These are phyloP conservation scores for Mycena crocata DNA, from an alignment of 768 basidiomycete genomes.

Conservation along the genomic window DNA sequence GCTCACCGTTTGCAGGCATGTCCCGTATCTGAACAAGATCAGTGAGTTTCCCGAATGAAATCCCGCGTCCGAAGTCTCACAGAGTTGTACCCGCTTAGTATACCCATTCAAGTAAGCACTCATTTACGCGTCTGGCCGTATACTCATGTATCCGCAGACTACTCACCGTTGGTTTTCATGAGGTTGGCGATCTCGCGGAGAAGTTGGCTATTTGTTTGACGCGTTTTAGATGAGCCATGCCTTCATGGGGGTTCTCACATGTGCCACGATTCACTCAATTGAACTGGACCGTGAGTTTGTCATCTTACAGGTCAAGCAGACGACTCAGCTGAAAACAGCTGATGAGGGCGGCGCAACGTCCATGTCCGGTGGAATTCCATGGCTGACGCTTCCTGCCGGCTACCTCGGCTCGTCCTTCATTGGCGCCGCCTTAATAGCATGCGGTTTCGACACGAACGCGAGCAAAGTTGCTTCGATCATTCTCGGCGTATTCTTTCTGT, in stretches of 20 bases:
- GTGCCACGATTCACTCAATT: conserved; percentile 87
- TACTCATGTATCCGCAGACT: conserved; percentile 55
- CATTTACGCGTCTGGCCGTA: conserved; percentile 7
- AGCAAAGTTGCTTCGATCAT: conserved; percentile 86
- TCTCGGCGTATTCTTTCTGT: conserved; percentile 85
- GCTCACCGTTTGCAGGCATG: conserved; percentile 65
- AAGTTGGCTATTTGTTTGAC: conserved; percentile 15
- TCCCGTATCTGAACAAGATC: conserved; percentile 77
- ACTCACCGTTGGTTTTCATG: conserved; percentile 90
- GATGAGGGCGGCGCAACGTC: conserved; percentile 90
- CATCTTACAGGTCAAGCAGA: neutral
- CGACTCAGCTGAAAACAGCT: conserved; percentile 54
- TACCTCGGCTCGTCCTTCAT: conserved; percentile 90
- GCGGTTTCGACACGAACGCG: conserved; percentile 90
- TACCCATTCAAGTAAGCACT: conserved; percentile 90
- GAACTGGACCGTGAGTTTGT: conserved; percentile 82
- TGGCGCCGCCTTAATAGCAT: conserved; percentile 87
- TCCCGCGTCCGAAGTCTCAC: conserved; percentile 22
- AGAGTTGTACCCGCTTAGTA: conserved; percentile 55
- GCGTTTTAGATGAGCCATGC: conserved; percentile 85
- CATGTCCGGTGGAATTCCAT: conserved; percentile 88
- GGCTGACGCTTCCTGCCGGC: conserved; percentile 84
- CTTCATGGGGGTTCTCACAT: conserved; percentile 81
- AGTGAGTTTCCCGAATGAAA: conserved; percentile 60
- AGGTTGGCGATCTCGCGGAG: conserved; percentile 55